These are phyloP conservation scores for Allantophomopsis cytisporea DNA, from an alignment of 2,329 filamentous ascomycete genomes.

Conservation along the genomic window DNA sequence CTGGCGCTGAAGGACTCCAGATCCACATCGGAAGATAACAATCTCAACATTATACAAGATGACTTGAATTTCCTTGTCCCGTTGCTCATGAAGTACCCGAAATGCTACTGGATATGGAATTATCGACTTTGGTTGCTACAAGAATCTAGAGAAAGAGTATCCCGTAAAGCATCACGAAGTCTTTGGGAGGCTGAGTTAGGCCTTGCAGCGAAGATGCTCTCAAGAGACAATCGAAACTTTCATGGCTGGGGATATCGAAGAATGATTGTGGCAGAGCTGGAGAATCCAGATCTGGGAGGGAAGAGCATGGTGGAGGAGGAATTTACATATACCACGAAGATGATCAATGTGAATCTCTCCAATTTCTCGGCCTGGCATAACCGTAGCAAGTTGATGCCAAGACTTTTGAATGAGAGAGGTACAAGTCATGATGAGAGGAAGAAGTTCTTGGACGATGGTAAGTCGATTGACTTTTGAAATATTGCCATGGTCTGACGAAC, in stretches of 20 bases:
- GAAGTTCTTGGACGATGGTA: constrained; percentile 59
- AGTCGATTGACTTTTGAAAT: background rate
- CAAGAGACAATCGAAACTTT: constrained; percentile 78
- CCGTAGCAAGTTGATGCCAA: constrained; percentile 70
- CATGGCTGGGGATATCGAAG: constrained; percentile 93
- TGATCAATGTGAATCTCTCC: constrained; percentile 73
- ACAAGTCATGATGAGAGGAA: constrained; percentile 50
- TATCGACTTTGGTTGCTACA: constrained; percentile 78
- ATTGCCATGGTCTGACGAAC: constrained; percentile 6
- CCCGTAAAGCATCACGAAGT: constrained; percentile 35
- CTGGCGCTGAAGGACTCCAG: constrained; percentile 25
- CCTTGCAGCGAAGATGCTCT: constrained; percentile 78
- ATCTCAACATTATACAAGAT: constrained; percentile 43
- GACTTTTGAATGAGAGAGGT: constrained; percentile 56
- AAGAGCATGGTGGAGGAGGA: constrained; percentile 63
- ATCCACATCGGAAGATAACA: constrained; percentile 36
- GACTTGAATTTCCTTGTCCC: constrained; percentile 78
- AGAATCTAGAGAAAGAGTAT: constrained; percentile 53
- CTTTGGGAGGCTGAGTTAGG: constrained; percentile 80
- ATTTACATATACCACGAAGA: constrained; percentile 80
- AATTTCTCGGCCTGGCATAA: constrained; percentile 98
- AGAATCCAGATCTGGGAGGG: constrained; percentile 38
- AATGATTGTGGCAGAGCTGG: constrained; percentile 62
- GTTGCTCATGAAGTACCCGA: constrained; percentile 73
- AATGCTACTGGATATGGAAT: constrained; percentile 99